Percentiles rank a stretch among this genome's conserved stretches.
These are phyloP conservation scores for Linnemannia zychae DNA, from an alignment of 192 early-diverging fungal species.

Conservation along the genomic window DNA sequence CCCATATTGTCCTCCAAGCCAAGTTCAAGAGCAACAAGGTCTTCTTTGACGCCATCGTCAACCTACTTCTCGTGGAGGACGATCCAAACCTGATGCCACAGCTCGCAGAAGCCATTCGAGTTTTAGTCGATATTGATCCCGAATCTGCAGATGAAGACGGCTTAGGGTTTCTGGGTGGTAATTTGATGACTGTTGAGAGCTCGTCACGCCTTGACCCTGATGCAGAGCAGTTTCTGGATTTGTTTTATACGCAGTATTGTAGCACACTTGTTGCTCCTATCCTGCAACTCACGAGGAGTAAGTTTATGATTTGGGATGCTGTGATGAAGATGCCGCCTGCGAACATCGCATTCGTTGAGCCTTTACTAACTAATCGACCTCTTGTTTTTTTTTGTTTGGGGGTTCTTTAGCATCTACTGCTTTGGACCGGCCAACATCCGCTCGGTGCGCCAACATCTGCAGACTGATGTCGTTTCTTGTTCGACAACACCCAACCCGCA, in stretches of 20 bases:
- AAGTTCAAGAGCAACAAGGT: slow-evolving; percentile 49
- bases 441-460: slow-evolving; percentile 70
- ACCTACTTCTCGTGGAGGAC: slow-evolving; percentile 68
- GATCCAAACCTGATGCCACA: slow-evolving; percentile 77
- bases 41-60: slow-evolving; percentile 76
- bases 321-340: neutral
- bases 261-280: slow-evolving; percentile 66
- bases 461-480: slow-evolving; percentile 81
- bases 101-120: slow-evolving; percentile 79
- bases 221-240: slow-evolving; percentile 75
- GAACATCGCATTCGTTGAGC: neutral
- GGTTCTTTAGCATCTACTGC: slow-evolving; percentile 9
- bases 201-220: slow-evolving; percentile 59
- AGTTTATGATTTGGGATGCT: neutral
- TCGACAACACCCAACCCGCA: slow-evolving; percentile 76
- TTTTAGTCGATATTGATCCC: slow-evolving; percentile 74
- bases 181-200: slow-evolving; percentile 17
- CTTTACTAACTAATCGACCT: neutral
- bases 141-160: neutral
- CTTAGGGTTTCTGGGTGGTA: slow-evolving; percentile 14
- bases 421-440: slow-evolving; percentile 42
- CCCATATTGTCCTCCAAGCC: slow-evolving; percentile 67
- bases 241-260: slow-evolving; percentile 82
- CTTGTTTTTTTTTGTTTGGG: neutral
- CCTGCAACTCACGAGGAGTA: neutral